Base-by-base conservation (phyloP, 2,329 filamentous ascomycete species). In the Cladosporium sphaerospermum region DNA sequence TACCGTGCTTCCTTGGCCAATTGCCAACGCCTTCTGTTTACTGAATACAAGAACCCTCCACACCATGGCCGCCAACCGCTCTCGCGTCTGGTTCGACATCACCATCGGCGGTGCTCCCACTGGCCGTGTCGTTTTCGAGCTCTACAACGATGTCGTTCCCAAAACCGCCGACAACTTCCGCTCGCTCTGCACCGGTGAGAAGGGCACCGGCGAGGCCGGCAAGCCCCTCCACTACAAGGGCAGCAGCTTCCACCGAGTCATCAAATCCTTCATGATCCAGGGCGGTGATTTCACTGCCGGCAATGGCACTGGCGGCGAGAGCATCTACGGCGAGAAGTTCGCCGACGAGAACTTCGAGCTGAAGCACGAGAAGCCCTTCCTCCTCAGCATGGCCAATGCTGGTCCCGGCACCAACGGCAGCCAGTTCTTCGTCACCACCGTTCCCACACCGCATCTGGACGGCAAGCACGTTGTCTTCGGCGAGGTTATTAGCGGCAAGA, bases 241-340 rank as follows among this genome's bases (percentile, higher is more conserved):
- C 62, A 95, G 88, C 56, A 78, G 76, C 63, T 97, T 99, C 79
- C 92, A 99, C 78, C 88, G 92, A 48, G 88, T 99, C 59, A 99
- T 99, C 77, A 96, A 96, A 79, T 82, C 88, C 65, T 99, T 99
- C 75, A 97, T 99, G 92, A 93, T 96, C 67, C 88, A 96, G 76
- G 91, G 93, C 67, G 92, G 93, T 73, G 93, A 97, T 72, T 99
- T 99, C 71, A 99, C 92, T 45, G 85, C 83, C 52, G 89, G 89
- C 69, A 92, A 97, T 69, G 93, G 92, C 60, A 97, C 92, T 23
- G 92, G 92, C 59, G 92, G 92, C 66, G 93, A 97, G 76, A 93
- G 88, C 59, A 97, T 99, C 72, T 99, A 97, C 69, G 92, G 92
- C 67, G 87, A 87, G 70, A 97, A 96, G 76, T 99, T 99, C 65